Conservation (phyloP, 2,329 filamentous ascomycete genomes). For the Amauroascus niger region DNA sequence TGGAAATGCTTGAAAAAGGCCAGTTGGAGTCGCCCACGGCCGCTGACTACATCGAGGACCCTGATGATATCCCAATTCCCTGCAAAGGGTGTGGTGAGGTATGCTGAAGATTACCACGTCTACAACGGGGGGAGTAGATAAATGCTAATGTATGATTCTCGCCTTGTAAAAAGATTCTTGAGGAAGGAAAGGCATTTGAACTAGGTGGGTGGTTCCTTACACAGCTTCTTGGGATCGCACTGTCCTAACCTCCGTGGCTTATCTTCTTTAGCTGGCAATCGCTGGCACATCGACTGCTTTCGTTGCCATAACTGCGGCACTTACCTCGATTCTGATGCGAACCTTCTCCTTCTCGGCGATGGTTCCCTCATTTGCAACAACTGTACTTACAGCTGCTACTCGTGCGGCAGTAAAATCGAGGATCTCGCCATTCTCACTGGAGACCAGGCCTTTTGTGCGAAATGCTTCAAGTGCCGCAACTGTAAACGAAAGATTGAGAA, state of each 20-base stretch:
- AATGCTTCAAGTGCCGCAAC: conserved; percentile 93
- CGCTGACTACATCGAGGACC: conserved; percentile 50
- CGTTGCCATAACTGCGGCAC: conserved; percentile 92
- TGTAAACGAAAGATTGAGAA: conserved; percentile 99
- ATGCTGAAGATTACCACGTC: conserved; percentile 21
- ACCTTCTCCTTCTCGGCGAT: conserved; percentile 91
- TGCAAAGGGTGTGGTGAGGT: conserved; percentile 94
- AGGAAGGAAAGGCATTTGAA: conserved; percentile 98
- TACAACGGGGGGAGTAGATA: neutral
- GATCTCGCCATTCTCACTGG: conserved; percentile 94
- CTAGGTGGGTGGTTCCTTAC: conserved; percentile 56
- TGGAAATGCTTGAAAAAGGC: conserved; percentile 11
- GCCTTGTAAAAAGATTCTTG: conserved; percentile 60
- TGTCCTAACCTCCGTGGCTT: neutral
- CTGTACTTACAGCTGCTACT: conserved; percentile 97
- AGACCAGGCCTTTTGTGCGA: conserved; percentile 94
- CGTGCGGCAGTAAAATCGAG: conserved; percentile 95
- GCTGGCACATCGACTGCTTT: conserved; percentile 99
- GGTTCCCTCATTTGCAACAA: conserved; percentile 98
- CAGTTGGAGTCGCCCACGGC: conserved; percentile 11
- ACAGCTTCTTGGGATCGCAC: neutral
- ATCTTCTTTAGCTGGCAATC: conserved; percentile 65
- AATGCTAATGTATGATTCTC: conserved; percentile 7
- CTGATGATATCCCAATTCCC: conserved; percentile 69
- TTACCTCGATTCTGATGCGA: conserved; percentile 94